These are phyloP conservation scores for Kodamaea laetipori DNA, from an alignment of 805 yeast species.

Conservation along the genomic window DNA sequence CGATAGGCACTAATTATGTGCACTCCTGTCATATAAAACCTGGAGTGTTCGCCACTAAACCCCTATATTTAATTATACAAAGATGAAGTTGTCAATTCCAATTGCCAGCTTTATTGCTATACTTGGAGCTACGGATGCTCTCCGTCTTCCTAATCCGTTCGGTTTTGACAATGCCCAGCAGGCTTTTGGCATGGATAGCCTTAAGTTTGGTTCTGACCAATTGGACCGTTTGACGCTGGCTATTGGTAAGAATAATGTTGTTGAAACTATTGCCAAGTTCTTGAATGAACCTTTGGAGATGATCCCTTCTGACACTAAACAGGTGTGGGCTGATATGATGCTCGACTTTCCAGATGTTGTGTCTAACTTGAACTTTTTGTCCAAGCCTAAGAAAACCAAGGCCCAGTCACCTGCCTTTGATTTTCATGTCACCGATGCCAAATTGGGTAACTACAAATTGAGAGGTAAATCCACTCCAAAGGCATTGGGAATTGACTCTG, in stretches of 20 bases:
- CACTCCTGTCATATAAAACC: slow-evolving; percentile 9
- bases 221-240: slow-evolving; percentile 11
- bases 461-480: slow-evolving; percentile 64
- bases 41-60: slow-evolving; percentile 4
- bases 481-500: slow-evolving; percentile 75
- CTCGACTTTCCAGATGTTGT: slow-evolving; percentile 59
- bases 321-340: slow-evolving; percentile 66
- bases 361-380: slow-evolving; percentile 48
- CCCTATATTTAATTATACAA: background rate
- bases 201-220: slow-evolving; percentile 4
- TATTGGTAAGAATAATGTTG: slow-evolving; percentile 26
- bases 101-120: slow-evolving; percentile 21
- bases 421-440: slow-evolving; percentile 40
- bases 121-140: slow-evolving; percentile 23
- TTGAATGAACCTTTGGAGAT: slow-evolving; percentile 53
- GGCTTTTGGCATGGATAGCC: slow-evolving; percentile 10
- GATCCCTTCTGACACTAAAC: slow-evolving; percentile 51
- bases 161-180: slow-evolving; percentile 22
- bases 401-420: slow-evolving; percentile 28
- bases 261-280: slow-evolving; percentile 52
- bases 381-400: slow-evolving; percentile 46
- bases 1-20: slow-evolving; percentile 7
- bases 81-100: slow-evolving; percentile 25
- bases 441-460: slow-evolving; percentile 53
- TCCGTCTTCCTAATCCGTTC: slow-evolving; percentile 25